These are phyloP conservation scores for Castanea crenata DNA, from an alignment of 306 rosid species.

Conservation along the genomic window DNA sequence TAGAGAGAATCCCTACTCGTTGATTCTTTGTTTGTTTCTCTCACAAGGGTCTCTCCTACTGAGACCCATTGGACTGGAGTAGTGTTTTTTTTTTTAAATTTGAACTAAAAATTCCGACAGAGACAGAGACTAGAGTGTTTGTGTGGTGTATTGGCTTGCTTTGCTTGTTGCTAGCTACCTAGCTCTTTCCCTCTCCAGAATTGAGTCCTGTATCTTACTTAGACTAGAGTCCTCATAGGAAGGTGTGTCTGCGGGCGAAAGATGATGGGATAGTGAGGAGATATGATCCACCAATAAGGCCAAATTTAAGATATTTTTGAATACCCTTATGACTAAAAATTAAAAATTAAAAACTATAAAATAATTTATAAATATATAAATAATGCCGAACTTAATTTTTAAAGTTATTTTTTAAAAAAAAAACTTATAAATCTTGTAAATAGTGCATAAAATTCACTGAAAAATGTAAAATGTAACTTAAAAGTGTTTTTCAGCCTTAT, in stretches of 20 bases:
- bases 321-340: no score
- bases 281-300: constrained; percentile 15
- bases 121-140: neutral
- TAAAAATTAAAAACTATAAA: no score
- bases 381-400: no score
- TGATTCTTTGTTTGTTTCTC: constrained; percentile 18
- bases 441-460: no score
- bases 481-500: no score
- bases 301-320: neutral
- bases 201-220: neutral
- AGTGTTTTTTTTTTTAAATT: neutral
- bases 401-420: no score
- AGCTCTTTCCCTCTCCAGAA: neutral
- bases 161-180: no score
- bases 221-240: constrained; percentile 19
- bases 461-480: no score
- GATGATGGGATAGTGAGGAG: constrained; percentile 39
- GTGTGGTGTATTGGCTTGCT: neutral
- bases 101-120: neutral
- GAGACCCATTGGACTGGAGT: neutral
- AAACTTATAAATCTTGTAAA: no score
- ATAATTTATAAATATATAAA: no score
- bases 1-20: constrained; percentile 11
- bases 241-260: constrained; percentile 30
- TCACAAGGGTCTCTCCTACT: neutral